Conservation (phyloP, 1,284 basidiomycete species). For the Melanopsichium pennsylvanicum region DNA sequence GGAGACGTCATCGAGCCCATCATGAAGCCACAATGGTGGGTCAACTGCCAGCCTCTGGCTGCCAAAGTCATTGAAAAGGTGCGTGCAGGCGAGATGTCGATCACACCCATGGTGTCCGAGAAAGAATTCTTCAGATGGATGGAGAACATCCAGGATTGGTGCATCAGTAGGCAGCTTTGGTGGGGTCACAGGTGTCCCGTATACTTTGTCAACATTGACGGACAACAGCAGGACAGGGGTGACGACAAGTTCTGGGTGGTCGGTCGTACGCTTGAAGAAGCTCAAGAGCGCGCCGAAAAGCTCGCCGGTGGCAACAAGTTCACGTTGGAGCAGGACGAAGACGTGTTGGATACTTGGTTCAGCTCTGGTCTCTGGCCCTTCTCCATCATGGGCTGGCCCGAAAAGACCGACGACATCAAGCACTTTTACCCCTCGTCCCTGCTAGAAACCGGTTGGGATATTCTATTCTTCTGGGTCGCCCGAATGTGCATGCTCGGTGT, state of each 20-base stretch:
- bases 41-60: conserved; percentile 89
- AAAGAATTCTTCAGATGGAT: conserved; percentile 97
- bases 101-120: conserved; percentile 85
- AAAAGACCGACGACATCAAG: conserved; percentile 67
- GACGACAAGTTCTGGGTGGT: conserved; percentile 76
- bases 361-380: conserved; percentile 98
- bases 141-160: conserved; percentile 97
- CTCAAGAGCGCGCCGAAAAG: conserved; percentile 77
- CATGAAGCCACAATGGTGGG: conserved; percentile 99
- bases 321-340: conserved; percentile 89
- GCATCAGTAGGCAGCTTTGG: conserved; percentile 98
- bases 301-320: conserved; percentile 77
- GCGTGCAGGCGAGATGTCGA: conserved; percentile 70
- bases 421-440: conserved; percentile 87
- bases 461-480: conserved; percentile 99
- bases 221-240: conserved; percentile 73
- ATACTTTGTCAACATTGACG: conserved; percentile 89
- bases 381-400: conserved; percentile 97
- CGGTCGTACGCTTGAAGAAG: conserved; percentile 81
- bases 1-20: conserved; percentile 96
- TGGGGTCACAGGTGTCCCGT: conserved; percentile 98
- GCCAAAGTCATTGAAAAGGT: conserved; percentile 76
- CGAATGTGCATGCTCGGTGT: conserved; percentile 96
- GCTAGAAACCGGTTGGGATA: conserved; percentile 98
- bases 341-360: conserved; percentile 99